Percentiles rank a stretch among this genome's conserved stretches.
Evolutionary conservation across 176 grass and related monocot genomes (phyloP).

Genomic region (Zoysia japonica): DNA sequence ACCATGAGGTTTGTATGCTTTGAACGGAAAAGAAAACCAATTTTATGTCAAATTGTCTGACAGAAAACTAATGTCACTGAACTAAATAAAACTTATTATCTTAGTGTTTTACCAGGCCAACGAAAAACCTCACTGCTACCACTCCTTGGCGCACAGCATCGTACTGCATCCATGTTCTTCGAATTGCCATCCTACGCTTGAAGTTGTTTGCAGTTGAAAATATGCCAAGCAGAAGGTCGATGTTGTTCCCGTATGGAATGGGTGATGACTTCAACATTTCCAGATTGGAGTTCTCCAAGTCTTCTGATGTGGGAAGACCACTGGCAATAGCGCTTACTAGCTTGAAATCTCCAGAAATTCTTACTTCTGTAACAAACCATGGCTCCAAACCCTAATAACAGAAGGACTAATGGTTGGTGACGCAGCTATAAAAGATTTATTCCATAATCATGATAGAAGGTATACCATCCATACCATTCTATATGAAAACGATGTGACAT

Average conservation of each 20-base stretch:
- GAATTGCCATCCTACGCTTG: constrained; percentile 82
- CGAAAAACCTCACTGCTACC: constrained; percentile 74
- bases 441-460: constrained; percentile 32
- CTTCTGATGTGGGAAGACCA: constrained; percentile 81
- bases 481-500: constrained; percentile 76
- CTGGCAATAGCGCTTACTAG: constrained; percentile 77
- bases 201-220: constrained; percentile 99
- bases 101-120: constrained; percentile 72
- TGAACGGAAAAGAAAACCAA: constrained; percentile 12
- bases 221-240: constrained; percentile 85
- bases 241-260: constrained; percentile 55
- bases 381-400: constrained; percentile 75
- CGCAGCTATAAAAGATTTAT: constrained; percentile 11
- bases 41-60: neutral
- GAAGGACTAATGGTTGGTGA: constrained; percentile 14
- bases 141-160: constrained; percentile 60
- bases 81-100: constrained; percentile 1
- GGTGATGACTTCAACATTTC: constrained; percentile 68
- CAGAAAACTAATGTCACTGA: neutral
- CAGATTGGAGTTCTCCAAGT: constrained; percentile 62
- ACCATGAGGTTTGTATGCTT: constrained; percentile 91
- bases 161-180: constrained; percentile 98
- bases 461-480: constrained; percentile 48
- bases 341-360: constrained; percentile 80
- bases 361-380: constrained; percentile 69